Conservation (phyloP, 75 land plant genomes). For the Picea sitchensis region DNA sequence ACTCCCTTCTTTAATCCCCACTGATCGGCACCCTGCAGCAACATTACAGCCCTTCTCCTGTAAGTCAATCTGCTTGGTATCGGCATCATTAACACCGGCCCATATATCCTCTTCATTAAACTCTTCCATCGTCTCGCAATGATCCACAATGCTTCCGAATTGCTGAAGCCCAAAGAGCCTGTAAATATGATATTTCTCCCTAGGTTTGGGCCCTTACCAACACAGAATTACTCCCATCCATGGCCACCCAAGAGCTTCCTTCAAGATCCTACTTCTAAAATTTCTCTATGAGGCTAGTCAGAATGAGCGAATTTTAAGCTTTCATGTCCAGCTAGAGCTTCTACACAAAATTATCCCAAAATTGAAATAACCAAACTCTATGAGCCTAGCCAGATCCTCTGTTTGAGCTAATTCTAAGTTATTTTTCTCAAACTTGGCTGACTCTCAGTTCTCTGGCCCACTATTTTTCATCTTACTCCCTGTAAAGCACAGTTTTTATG, state of each 20-base stretch:
- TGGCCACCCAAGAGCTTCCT: background rate
- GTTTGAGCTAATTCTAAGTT: background rate
- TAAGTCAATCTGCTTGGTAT: background rate
- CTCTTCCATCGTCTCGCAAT: background rate
- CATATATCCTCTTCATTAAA: slow-evolving; percentile 8
- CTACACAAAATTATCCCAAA: too few relatives aligned
- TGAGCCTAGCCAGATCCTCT: background rate
- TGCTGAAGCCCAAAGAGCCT: background rate
- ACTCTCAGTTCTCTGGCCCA: too few relatives aligned
- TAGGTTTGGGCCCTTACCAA: background rate
- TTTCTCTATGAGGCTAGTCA: too few relatives aligned
- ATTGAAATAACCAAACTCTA: background rate
- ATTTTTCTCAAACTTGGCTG: too few relatives aligned
- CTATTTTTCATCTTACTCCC: too few relatives aligned
- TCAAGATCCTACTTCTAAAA: background rate
- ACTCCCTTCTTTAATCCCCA: background rate
- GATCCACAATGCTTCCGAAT: background rate
- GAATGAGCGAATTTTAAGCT: too few relatives aligned
- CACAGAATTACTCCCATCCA: background rate
- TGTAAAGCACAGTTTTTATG: too few relatives aligned
- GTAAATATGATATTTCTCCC: background rate
- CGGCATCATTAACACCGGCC: background rate
- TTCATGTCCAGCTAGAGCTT: background rate
- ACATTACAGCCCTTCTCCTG: background rate
- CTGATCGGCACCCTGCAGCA: background rate